Base-by-base conservation (phyloP, 352 stramenopile species). In the Phytophthora cactorum region DNA sequence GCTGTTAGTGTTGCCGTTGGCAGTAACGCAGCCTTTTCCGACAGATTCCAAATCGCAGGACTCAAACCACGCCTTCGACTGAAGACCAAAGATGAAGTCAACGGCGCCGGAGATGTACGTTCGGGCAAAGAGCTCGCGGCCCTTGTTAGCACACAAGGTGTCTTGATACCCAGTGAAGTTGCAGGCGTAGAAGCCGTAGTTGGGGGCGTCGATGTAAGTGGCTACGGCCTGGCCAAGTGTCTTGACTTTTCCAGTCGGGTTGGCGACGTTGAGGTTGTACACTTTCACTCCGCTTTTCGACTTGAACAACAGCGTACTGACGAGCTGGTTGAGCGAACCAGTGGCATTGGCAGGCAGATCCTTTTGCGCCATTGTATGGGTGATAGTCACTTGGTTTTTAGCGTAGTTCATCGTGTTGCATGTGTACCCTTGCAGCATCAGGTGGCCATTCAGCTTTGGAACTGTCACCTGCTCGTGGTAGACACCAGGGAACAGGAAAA, bases 231-330 rank as follows among this genome's bases (percentile, higher is more conserved):
- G 50, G 27, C 50, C 29, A 31, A 25, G 15, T 8, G 17, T 32
- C 9, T 29, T n/a, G 9, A 54, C 25, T 41, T 32, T 29, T 14
- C 47, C 47, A 17, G 28, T 32, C 14, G 47, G 32, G 27, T 54
- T 56, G 15, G 49, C 62, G 8, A 64, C 38, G 29, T 69, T 69
- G 45, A 70, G 34, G 27, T 65, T 70, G 56, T 70, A 70, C 14
- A 70, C 41, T 41, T 60, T 65, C 7, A 63, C 49, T 25, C 53
- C 53, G 3, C n/a, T 65, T 15, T 47, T 54, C 8, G 63, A 56
- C 9, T 60, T 70, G 47, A 70, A 43, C 10, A 38, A 22, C 41
- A 70, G 34, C 1, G 63, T 70, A 22, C 63, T 70, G 11, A 59
- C 50, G 8, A 65, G 34, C 8, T 43, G 14, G 41, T 70, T 70